These are phyloP conservation scores for Ceratocystiopsis sp. DNA, from an alignment of 2,329 filamentous ascomycete species.

Conservation along the genomic window DNA sequence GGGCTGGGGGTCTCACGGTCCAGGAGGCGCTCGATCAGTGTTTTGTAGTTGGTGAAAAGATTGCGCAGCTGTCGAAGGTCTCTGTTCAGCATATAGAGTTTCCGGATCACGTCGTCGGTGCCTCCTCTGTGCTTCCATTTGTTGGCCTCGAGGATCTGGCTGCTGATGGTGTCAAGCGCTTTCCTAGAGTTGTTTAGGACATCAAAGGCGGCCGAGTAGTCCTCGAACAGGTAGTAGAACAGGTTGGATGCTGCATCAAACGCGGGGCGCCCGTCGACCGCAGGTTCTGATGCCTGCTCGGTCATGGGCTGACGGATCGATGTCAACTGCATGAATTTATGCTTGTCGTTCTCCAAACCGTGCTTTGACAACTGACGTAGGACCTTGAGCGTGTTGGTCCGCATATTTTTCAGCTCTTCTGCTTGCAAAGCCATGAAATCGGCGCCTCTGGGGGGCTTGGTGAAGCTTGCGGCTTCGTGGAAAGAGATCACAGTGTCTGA, in stretches of 20 bases:
- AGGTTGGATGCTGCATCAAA: constrained; percentile 39
- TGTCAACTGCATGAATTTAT: constrained; percentile 25
- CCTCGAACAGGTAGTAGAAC: constrained; percentile 52
- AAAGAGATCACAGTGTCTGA: constrained; percentile 52
- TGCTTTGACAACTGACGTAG: constrained; percentile 21
- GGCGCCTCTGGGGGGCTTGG: constrained; percentile 11
- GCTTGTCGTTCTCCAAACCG: constrained; percentile 21
- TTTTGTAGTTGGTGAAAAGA: constrained; percentile 42
- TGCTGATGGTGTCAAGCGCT: constrained; percentile 29
- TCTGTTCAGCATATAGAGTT: constrained; percentile 40
- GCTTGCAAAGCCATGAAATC: constrained; percentile 10
- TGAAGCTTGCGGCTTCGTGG: constrained; percentile 35
- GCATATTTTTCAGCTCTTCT: constrained; percentile 18
- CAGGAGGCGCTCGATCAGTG: constrained; percentile 41
- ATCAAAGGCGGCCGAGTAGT: constrained; percentile 42
- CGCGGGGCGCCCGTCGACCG: constrained; percentile 8
- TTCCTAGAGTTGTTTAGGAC: constrained; percentile 29
- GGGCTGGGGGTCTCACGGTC: constrained; percentile 17
- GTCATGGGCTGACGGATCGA: constrained; percentile 16
- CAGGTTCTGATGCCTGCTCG: constrained; percentile 6
- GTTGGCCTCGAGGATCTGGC: constrained; percentile 12
- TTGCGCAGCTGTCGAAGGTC: constrained; percentile 43
- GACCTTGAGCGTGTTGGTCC: constrained; percentile 21
- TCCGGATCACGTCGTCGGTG: constrained; percentile 36
- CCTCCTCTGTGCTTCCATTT: constrained; percentile 15